A percentile compares a stretch with the other conserved stretches of the same genome.
Conservation (phyloP, 2,329 filamentous ascomycete species). For the Scedosporium boydii region DNA sequence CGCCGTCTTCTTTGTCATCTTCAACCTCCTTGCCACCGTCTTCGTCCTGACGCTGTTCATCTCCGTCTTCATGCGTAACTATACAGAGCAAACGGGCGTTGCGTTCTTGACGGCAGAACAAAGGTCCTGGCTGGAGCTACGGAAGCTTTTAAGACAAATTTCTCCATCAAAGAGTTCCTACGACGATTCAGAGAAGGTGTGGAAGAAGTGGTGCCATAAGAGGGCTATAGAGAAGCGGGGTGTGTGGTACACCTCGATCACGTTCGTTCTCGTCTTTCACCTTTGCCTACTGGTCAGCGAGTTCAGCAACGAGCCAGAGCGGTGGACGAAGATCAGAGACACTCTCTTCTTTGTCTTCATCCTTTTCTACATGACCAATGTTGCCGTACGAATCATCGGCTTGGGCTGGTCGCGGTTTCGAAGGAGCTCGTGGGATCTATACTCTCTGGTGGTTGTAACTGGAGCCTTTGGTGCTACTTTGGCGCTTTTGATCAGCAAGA, state of each 20-base stretch:
- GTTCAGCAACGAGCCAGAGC: slow-evolving; percentile 63
- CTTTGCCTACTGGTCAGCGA: slow-evolving; percentile 76
- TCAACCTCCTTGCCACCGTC: slow-evolving; percentile 92
- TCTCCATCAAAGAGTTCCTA: slow-evolving; percentile 90
- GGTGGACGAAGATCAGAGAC: slow-evolving; percentile 65
- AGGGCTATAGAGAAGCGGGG: slow-evolving; percentile 90
- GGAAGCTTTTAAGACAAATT: slow-evolving; percentile 85
- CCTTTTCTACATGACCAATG: slow-evolving; percentile 72
- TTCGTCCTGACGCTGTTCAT: slow-evolving; percentile 97
- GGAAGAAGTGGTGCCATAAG: slow-evolving; percentile 93
- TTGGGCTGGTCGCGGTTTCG: slow-evolving; percentile 88
- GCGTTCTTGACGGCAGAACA: slow-evolving; percentile 94
- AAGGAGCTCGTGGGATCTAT: slow-evolving; percentile 91
- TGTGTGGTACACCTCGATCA: slow-evolving; percentile 79
- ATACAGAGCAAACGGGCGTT: slow-evolving; percentile 96
- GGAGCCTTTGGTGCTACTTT: slow-evolving; percentile 73
- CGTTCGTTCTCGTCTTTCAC: slow-evolving; percentile 70
- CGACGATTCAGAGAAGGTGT: slow-evolving; percentile 62
- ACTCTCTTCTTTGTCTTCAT: slow-evolving; percentile 74
- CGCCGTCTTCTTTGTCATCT: slow-evolving; percentile 87
- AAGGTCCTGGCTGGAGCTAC: slow-evolving; percentile 88
- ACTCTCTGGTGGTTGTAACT: slow-evolving; percentile 68
- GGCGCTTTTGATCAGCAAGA: slow-evolving; percentile 60
- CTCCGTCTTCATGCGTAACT: slow-evolving; percentile 99
- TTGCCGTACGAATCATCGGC: slow-evolving; percentile 74